Conservation (phyloP, 2,329 filamentous ascomycete genomes). For the Helotiales sp. region DNA sequence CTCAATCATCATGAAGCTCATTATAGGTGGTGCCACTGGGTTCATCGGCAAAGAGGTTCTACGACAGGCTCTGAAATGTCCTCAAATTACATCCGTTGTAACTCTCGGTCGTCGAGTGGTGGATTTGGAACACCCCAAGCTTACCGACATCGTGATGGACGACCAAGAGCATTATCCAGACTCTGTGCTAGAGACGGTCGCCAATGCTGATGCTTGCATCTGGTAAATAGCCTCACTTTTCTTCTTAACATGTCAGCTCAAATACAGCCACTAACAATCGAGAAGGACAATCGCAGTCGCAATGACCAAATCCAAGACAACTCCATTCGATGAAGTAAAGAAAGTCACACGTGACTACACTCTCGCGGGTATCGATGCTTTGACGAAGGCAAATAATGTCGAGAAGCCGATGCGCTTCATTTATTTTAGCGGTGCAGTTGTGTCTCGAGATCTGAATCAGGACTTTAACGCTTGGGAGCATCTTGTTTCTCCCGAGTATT, state of each 20-base stretch:
- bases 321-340: not conserved
- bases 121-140: not conserved
- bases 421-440: conserved; percentile 1
- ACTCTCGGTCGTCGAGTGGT: not conserved
- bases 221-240: not conserved
- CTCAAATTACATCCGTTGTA: conserved; percentile 2
- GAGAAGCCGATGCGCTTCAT: conserved; percentile 4
- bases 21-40: conserved; percentile 5
- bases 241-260: not conserved
- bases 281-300: conserved; percentile 5
- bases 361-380: not conserved
- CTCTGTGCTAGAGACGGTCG: not conserved
- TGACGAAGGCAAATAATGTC: not conserved
- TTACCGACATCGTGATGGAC: conserved; percentile 1
- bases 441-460: not conserved
- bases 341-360: conserved; percentile 6
- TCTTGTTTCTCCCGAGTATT: not conserved
- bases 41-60: conserved; percentile 6
- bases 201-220: conserved; percentile 3
- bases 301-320: not conserved
- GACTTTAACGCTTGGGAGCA: not conserved
- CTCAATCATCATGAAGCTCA: conserved; percentile 3
- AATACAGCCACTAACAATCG: not conserved
- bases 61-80: not conserved
- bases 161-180: conserved; percentile 2